These are phyloP conservation scores for Cryptococcus depauperatus DNA, from an alignment of 1,284 basidiomycete species.

Conservation along the genomic window DNA sequence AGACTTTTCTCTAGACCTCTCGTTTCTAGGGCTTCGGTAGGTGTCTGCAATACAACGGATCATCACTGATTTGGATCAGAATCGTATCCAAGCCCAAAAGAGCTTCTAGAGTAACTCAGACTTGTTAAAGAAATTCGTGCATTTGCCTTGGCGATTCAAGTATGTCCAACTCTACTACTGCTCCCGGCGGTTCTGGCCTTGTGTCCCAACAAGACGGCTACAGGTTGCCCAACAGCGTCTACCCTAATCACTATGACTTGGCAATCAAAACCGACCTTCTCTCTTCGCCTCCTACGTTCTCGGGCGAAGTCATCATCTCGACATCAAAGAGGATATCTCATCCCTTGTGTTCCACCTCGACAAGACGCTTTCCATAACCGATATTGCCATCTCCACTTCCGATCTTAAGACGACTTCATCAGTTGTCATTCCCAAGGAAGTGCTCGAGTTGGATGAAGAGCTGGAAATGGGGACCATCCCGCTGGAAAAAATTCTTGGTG, in stretches of 20 bases:
- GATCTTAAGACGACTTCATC: conserved; percentile 53
- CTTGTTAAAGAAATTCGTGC: conserved; percentile 10
- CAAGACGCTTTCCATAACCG: conserved; percentile 57
- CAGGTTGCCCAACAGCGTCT: conserved; percentile 65
- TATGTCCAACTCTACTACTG: conserved; percentile 13
- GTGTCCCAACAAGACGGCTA: conserved; percentile 45
- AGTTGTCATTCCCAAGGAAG: conserved; percentile 43
- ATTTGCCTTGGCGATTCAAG: conserved; percentile 16
- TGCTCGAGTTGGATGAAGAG: conserved; percentile 53
- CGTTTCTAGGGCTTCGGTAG: too few species aligned
- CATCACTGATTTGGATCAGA: too few species aligned
- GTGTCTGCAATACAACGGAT: too few species aligned
- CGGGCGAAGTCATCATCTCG: conserved; percentile 72
- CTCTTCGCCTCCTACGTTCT: conserved; percentile 54
- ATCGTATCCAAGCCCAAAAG: background rate
- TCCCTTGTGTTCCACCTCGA: conserved; percentile 65
- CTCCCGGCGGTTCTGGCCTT: conserved; percentile 18
- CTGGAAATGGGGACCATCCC: conserved; percentile 59
- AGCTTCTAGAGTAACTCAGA: background rate
- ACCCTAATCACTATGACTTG: conserved; percentile 62
- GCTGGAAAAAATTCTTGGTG: conserved; percentile 57
- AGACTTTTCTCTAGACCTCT: too few species aligned
- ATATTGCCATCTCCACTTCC: conserved; percentile 58
- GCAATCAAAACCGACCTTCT: conserved; percentile 76
- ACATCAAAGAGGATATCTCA: conserved; percentile 58